phyloP scores from a whole-genome alignment of 768 basidiomycete species.

The Rhizopogon rudus region DNA sequence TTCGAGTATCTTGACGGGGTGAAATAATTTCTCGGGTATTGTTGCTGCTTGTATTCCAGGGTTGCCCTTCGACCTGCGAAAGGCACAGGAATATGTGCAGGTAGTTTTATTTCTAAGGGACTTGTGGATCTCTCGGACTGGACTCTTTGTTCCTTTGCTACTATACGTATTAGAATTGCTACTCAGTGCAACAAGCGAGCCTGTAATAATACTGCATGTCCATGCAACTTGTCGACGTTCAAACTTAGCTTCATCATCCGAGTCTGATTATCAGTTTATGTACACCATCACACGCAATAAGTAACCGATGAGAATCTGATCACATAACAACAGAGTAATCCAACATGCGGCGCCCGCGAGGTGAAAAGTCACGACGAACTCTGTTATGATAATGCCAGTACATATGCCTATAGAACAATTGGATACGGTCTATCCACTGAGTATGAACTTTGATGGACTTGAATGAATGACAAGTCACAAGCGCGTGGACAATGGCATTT shows the following conservation, averaged over 20 bases:
- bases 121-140: background rate
- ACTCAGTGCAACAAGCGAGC: background rate
- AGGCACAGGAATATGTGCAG: background rate
- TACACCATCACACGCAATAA: background rate
- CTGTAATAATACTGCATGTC: background rate
- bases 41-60: background rate
- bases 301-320: background rate
- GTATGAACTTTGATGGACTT: background rate
- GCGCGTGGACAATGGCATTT: background rate
- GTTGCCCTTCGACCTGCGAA: background rate
- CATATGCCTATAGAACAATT: background rate
- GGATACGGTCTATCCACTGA: background rate
- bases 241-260: background rate
- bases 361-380: background rate
- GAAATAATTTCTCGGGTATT: background rate
- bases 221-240: background rate
- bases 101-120: background rate
- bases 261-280: background rate
- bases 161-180: background rate
- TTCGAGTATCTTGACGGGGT: background rate
- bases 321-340: background rate
- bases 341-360: background rate
- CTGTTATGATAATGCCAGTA: background rate
- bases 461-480: background rate
- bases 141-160: background rate